These are phyloP conservation scores for Suillus brevipes DNA, from an alignment of 768 basidiomycete genomes.

Conservation along the genomic window DNA sequence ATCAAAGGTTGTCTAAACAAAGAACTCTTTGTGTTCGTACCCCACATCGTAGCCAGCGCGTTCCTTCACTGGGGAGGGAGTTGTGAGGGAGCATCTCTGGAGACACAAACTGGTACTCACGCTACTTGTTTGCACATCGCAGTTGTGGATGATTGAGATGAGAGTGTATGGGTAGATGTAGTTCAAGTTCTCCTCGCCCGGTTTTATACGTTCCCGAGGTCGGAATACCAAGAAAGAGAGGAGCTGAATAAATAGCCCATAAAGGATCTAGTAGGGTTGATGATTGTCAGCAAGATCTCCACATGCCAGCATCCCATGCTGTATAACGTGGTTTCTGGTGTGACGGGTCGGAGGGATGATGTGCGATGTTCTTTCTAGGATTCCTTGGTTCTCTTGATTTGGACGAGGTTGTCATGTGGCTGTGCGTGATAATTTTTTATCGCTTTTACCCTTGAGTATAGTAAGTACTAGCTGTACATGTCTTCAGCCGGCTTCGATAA, in stretches of 20 bases:
- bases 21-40: slow-evolving; percentile 39
- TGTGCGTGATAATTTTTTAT: slow-evolving; percentile 26
- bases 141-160: not conserved
- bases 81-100: slow-evolving; percentile 5
- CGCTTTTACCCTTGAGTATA: slow-evolving; percentile 8
- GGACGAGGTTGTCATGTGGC: slow-evolving; percentile 33
- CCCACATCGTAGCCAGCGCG: slow-evolving; percentile 70
- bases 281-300: slow-evolving; percentile 22
- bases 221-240: slow-evolving; percentile 27
- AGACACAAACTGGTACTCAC: slow-evolving; percentile 44
- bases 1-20: slow-evolving; percentile 17
- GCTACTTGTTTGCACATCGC: slow-evolving; percentile 76
- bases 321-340: slow-evolving; percentile 23
- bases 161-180: slow-evolving; percentile 12
- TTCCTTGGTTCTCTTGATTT: slow-evolving; percentile 17
- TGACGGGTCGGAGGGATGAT: slow-evolving; percentile 16
- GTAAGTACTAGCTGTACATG: not conserved
- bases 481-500: not conserved
- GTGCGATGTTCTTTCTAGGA: slow-evolving; percentile 22
- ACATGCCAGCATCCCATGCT: slow-evolving; percentile 26
- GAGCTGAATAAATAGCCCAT: slow-evolving; percentile 31
- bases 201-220: slow-evolving; percentile 31
- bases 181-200: slow-evolving; percentile 7
- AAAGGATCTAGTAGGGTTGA: slow-evolving; percentile 27
- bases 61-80: slow-evolving; percentile 59